phyloP scores from a whole-genome alignment of 2,329 filamentous ascomycete genomes.

The Neonectria hederae region DNA sequence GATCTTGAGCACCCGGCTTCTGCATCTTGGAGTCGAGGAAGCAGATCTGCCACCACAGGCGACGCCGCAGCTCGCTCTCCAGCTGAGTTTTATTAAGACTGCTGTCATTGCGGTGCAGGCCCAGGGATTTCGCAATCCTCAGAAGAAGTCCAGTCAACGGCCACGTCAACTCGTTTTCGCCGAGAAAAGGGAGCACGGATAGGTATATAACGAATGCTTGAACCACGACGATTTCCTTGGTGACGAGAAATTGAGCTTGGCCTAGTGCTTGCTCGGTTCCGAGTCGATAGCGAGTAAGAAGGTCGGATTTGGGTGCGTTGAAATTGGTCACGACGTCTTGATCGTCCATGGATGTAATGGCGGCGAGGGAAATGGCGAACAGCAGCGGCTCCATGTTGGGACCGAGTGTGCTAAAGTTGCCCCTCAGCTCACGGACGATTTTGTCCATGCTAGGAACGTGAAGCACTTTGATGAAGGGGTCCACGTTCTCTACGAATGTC shows the following conservation, averaged over 20 bases:
- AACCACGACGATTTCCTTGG: slow-evolving; percentile 36
- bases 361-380: slow-evolving; percentile 40
- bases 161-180: slow-evolving; percentile 37
- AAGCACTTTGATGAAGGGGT: slow-evolving; percentile 46
- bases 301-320: slow-evolving; percentile 23
- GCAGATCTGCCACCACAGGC: slow-evolving; percentile 45
- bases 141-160: slow-evolving; percentile 38
- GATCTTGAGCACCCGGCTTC: slow-evolving; percentile 23
- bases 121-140: slow-evolving; percentile 35
- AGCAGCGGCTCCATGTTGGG: slow-evolving; percentile 37
- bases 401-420: slow-evolving; percentile 33
- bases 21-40: slow-evolving; percentile 38
- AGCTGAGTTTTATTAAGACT: neutral
- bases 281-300: slow-evolving; percentile 33
- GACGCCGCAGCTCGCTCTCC: slow-evolving; percentile 34
- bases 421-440: slow-evolving; percentile 28
- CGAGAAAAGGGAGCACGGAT: slow-evolving; percentile 32
- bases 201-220: slow-evolving; percentile 44
- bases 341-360: slow-evolving; percentile 40
- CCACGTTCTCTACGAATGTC: slow-evolving; percentile 42
- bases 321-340: slow-evolving; percentile 32
- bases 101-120: slow-evolving; percentile 28
- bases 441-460: slow-evolving; percentile 34
- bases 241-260: slow-evolving; percentile 33
- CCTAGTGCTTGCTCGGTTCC: slow-evolving; percentile 40